These are phyloP conservation scores for Syncephalastrum contaminatum DNA, from an alignment of 371 early-diverging fungal species.

Conservation along the genomic window DNA sequence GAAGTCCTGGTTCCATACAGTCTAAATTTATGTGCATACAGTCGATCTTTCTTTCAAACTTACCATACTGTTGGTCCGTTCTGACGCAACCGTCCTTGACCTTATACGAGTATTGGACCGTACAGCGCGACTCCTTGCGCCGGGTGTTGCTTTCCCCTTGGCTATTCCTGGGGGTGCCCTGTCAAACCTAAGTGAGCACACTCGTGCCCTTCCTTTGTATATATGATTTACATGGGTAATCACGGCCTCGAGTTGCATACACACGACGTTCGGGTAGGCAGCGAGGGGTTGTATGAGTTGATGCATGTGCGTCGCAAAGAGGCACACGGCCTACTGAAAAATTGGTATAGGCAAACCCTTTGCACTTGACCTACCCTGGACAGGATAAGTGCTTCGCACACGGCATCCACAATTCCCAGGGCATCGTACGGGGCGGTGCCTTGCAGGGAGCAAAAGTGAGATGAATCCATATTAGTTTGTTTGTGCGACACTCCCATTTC, in stretches of 20 bases:
- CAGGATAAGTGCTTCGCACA: constrained; percentile 71
- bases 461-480: not conserved
- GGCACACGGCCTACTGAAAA: constrained; percentile 52
- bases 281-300: constrained; percentile 52
- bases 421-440: constrained; percentile 84
- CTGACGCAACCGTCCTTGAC: constrained; percentile 41
- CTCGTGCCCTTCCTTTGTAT: too few species aligned
- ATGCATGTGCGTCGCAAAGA: constrained; percentile 75
- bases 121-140: constrained; percentile 10
- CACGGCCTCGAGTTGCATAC: constrained; percentile 60
- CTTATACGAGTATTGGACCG: constrained; percentile 44
- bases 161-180: too few species aligned
- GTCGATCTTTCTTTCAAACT: not conserved
- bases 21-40: not conserved
- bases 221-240: constrained; percentile 9
- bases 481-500: not conserved
- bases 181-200: too few species aligned
- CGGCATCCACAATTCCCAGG: constrained; percentile 75
- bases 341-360: not conserved
- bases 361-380: constrained; percentile 33
- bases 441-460: constrained; percentile 13
- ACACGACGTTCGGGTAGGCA: constrained; percentile 66
- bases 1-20: constrained; percentile 28
- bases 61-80: constrained; percentile 45
- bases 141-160: not conserved